Evolutionary conservation across 805 yeast species (phyloP).

Genomic region (Saccharomycopsis sp.): DNA sequence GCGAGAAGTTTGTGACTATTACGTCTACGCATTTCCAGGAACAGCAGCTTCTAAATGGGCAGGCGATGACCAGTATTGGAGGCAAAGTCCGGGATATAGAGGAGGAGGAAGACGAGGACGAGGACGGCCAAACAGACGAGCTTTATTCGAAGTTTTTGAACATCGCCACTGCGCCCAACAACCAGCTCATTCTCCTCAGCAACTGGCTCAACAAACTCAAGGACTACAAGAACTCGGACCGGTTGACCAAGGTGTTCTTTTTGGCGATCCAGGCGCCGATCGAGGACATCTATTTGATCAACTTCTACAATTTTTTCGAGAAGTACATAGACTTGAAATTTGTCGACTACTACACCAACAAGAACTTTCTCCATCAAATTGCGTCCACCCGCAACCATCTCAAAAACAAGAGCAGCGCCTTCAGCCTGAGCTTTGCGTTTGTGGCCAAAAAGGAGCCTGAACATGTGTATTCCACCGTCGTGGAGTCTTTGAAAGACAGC

Average conservation of each 20-base stretch:
- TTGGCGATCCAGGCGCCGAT: slow-evolving; percentile 60
- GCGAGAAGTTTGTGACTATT: slow-evolving; percentile 32
- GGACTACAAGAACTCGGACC: slow-evolving; percentile 36
- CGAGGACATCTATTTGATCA: slow-evolving; percentile 51
- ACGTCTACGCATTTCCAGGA: slow-evolving; percentile 17
- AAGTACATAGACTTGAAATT: slow-evolving; percentile 54
- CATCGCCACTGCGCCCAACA: slow-evolving; percentile 36
- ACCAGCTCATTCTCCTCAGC: slow-evolving; percentile 30
- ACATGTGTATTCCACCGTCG: background rate
- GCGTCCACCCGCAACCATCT: slow-evolving; percentile 24
- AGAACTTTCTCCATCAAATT: slow-evolving; percentile 72
- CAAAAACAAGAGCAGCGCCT: background rate
- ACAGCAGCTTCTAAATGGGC: slow-evolving; percentile 26
- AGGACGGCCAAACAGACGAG: slow-evolving; percentile 55
- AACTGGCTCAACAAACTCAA: slow-evolving; percentile 39
- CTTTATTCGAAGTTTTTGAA: slow-evolving; percentile 63
- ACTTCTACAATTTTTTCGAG: slow-evolving; percentile 41
- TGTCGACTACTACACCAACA: slow-evolving; percentile 65
- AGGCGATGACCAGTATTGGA: background rate
- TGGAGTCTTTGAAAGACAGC: background rate
- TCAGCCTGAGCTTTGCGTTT: background rate
- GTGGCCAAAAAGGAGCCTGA: background rate
- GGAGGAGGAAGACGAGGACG: slow-evolving; percentile 13
- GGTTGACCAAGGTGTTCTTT: slow-evolving; percentile 65
- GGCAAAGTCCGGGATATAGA: background rate